These are phyloP conservation scores for Hyphodiscus hymeniophilus DNA, from an alignment of 495 filamentous ascomycete genomes.

Conservation along the genomic window DNA sequence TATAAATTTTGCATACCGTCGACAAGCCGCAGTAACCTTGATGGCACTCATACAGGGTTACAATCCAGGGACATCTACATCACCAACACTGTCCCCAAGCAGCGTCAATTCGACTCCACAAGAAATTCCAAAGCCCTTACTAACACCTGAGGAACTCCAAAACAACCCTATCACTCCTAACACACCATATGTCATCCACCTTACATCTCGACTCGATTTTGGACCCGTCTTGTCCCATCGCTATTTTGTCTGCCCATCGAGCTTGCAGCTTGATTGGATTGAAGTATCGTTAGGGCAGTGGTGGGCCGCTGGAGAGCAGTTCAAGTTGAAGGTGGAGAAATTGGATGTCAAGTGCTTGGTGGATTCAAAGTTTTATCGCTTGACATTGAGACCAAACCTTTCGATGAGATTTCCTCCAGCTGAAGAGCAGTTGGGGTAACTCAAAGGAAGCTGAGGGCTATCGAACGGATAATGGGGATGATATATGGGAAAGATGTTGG, in stretches of 20 bases:
- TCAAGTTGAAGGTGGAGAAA: slow-evolving; percentile 15
- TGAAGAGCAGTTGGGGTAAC: background rate
- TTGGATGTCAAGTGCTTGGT: slow-evolving; percentile 20
- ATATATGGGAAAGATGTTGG: background rate
- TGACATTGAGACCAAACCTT: slow-evolving; percentile 19
- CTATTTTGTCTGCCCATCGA: slow-evolving; percentile 15
- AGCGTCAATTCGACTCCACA: background rate
- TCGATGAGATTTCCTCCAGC: slow-evolving; percentile 6
- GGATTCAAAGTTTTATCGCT: slow-evolving; percentile 17
- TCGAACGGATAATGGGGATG: background rate
- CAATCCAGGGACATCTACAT: background rate
- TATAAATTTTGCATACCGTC: slow-evolving; percentile 6
- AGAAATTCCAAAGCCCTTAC: slow-evolving; percentile 1
- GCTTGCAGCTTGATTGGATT: slow-evolving; percentile 15
- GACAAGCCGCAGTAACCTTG: background rate
- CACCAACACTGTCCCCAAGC: background rate
- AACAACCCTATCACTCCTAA: slow-evolving; percentile 14
- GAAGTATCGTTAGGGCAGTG: slow-evolving; percentile 16
- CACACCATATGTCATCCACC: slow-evolving; percentile 13
- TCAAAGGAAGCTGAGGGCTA: no score
- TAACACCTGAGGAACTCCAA: slow-evolving; percentile 6
- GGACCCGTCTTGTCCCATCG: slow-evolving; percentile 19
- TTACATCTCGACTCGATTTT: slow-evolving; percentile 17
- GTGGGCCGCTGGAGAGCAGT: slow-evolving; percentile 14
- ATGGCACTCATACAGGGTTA: background rate